A percentile compares a stretch with the other conserved stretches of the same genome.
Conservation (phyloP, 73 alveolate species). For the Paraurostyla sp. region DNA sequence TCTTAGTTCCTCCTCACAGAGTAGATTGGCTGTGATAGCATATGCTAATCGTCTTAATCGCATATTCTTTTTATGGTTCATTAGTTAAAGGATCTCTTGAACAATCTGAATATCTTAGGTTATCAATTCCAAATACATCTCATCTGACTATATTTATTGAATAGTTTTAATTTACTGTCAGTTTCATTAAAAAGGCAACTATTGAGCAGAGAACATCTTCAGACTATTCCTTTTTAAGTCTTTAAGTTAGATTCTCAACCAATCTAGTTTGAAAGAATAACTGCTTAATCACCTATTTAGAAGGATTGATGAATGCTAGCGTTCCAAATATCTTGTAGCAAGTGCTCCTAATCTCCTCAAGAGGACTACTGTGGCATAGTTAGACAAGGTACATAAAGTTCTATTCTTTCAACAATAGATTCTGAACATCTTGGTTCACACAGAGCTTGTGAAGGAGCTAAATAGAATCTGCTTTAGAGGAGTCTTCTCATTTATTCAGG, state of each 20-base stretch:
- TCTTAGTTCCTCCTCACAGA: slow-evolving; percentile 40
- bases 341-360: slow-evolving; percentile 22
- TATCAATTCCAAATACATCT: slow-evolving; percentile 18
- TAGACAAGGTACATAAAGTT: slow-evolving; percentile 1
- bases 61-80: slow-evolving; percentile 6
- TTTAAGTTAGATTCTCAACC: background rate
- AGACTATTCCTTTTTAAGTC: slow-evolving; percentile 20
- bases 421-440: slow-evolving; percentile 48
- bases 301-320: slow-evolving; percentile 21
- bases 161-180: slow-evolving; percentile 13
- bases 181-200: slow-evolving; percentile 2
- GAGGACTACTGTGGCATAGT: background rate
- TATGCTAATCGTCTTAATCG: slow-evolving; percentile 21
- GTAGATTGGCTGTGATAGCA: slow-evolving; percentile 39
- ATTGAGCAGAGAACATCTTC: slow-evolving; percentile 61
- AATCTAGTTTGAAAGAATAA: background rate
- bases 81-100: background rate
- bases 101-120: background rate
- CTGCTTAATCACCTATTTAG: slow-evolving; percentile 42
- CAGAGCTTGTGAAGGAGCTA: slow-evolving; percentile 32
- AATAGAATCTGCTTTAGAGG: slow-evolving; percentile 7
- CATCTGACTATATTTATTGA: slow-evolving; percentile 22
- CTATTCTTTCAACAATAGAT: slow-evolving; percentile 19
- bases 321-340: slow-evolving; percentile 31
- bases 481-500: slow-evolving; percentile 39